Percentiles rank a stretch among this genome's conserved stretches.
These are phyloP conservation scores for Anthostomella pinea DNA, from an alignment of 2,329 filamentous ascomycete species.

Conservation along the genomic window DNA sequence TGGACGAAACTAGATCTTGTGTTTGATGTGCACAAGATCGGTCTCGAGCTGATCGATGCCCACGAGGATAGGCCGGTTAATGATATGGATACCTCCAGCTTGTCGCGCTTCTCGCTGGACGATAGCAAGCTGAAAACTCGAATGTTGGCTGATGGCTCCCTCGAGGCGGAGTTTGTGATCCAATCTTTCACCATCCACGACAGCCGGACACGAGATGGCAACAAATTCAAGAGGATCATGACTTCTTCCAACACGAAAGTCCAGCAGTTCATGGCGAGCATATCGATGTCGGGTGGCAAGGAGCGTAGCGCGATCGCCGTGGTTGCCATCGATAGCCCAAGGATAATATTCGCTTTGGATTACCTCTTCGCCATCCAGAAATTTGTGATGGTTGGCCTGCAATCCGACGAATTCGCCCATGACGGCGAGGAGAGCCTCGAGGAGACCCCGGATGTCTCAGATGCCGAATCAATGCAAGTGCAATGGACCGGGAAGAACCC, in stretches of 20 bases:
- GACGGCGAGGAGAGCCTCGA: constrained; percentile 51
- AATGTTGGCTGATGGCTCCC: constrained; percentile 85
- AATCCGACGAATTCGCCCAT: constrained; percentile 56
- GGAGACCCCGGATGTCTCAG: constrained; percentile 58
- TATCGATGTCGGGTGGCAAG: constrained; percentile 84
- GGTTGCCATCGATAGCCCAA: constrained; percentile 89
- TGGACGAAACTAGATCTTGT: constrained; percentile 94
- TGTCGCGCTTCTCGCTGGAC: constrained; percentile 93
- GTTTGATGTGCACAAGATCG: constrained; percentile 84
- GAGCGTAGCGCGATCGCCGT: constrained; percentile 84
- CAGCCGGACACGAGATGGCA: constrained; percentile 81
- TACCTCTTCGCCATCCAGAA: constrained; percentile 88
- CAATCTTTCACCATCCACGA: constrained; percentile 94
- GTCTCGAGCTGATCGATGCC: constrained; percentile 80
- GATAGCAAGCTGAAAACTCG: constrained; percentile 87
- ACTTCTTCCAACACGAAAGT: constrained; percentile 91
- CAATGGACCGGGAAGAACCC: constrained; percentile 39
- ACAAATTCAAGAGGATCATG: constrained; percentile 98
- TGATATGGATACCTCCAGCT: constrained; percentile 71
- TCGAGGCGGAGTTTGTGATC: constrained; percentile 91
- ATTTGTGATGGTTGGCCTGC: constrained; percentile 73
- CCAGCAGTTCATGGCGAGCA: constrained; percentile 96
- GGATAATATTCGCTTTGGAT: constrained; percentile 92
- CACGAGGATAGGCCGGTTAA: constrained; percentile 74
- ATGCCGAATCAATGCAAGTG: constrained; percentile 55